Conservation (phyloP, 257 asterid species). For the Solanum acaule region DNA sequence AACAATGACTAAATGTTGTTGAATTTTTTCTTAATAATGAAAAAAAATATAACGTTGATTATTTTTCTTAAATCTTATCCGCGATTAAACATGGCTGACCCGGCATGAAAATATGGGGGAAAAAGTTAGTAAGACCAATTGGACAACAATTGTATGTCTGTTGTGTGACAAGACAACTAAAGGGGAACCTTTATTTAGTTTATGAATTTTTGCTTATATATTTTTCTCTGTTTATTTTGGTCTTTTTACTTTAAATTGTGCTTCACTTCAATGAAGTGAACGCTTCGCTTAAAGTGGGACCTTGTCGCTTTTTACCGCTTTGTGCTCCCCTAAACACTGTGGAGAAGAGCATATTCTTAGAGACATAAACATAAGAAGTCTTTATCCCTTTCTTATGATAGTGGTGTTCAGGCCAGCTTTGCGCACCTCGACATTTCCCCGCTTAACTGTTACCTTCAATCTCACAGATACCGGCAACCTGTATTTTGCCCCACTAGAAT, state of each 20-base stretch:
- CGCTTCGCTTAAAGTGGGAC: background rate
- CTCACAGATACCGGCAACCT: background rate
- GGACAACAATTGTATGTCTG: background rate
- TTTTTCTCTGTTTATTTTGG: background rate
- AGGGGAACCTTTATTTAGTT: background rate
- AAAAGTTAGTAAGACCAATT: background rate
- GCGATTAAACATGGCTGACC: background rate
- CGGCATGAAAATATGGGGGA: background rate
- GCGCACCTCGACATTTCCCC: background rate
- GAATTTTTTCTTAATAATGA: background rate
- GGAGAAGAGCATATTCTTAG: background rate
- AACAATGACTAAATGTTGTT: background rate
- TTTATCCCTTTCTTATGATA: background rate
- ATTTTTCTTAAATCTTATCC: background rate
- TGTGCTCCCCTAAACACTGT: background rate
- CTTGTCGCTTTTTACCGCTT: background rate
- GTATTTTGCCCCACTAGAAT: background rate
- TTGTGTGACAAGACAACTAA: background rate
- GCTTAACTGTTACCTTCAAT: background rate
- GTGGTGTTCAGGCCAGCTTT: background rate
- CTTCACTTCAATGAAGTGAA: background rate
- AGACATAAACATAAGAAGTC: background rate
- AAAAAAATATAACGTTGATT: background rate
- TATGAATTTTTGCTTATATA: no score
- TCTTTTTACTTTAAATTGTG: background rate